phyloP scores from a whole-genome alignment of 2,329 filamentous ascomycete genomes.

The Aaosphaeria pasadenensis region DNA sequence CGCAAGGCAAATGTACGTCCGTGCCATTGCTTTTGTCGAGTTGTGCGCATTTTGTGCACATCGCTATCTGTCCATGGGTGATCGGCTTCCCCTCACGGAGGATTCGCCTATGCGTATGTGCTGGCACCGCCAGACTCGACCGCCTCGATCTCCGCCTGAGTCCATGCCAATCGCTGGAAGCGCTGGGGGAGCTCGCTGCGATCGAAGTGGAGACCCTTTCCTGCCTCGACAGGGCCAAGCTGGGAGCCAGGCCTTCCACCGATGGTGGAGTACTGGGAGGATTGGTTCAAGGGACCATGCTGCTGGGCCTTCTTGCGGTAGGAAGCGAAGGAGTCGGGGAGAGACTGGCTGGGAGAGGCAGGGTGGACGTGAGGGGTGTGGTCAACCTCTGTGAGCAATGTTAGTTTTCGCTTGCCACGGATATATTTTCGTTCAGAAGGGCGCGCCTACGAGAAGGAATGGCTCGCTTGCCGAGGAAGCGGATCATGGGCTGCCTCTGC shows the following conservation, averaged over 20 bases:
- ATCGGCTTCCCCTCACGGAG: too few species aligned
- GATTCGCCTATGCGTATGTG: conserved; percentile 46
- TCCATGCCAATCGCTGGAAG: conserved; percentile 75
- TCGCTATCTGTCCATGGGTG: too few species aligned
- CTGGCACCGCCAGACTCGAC: conserved; percentile 90
- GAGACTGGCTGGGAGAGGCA: conserved; percentile 62
- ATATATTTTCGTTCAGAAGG: not conserved
- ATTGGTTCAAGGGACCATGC: conserved; percentile 64
- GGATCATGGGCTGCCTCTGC: conserved; percentile 50
- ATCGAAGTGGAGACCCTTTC: conserved; percentile 79
- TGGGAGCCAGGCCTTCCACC: conserved; percentile 65
- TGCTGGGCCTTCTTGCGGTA: conserved; percentile 78
- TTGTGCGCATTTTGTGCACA: too few species aligned
- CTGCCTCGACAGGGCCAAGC: conserved; percentile 69
- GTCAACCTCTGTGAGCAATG: conserved; percentile 59
- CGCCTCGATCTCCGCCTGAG: conserved; percentile 85
- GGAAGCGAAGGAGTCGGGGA: conserved; percentile 69
- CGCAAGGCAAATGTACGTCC: too few species aligned
- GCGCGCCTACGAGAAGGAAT: conserved; percentile 41
- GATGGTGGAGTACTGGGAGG: conserved; percentile 34
- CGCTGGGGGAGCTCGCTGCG: conserved; percentile 80
- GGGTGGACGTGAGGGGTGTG: conserved; percentile 73
- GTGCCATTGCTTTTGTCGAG: too few species aligned
- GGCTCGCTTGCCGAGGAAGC: conserved; percentile 49
- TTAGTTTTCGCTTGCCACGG: not conserved